Percentiles rank a stretch among this genome's conserved stretches.
These are phyloP conservation scores for Alternaria sp. DNA, from an alignment of 2,329 filamentous ascomycete species.

Conservation along the genomic window DNA sequence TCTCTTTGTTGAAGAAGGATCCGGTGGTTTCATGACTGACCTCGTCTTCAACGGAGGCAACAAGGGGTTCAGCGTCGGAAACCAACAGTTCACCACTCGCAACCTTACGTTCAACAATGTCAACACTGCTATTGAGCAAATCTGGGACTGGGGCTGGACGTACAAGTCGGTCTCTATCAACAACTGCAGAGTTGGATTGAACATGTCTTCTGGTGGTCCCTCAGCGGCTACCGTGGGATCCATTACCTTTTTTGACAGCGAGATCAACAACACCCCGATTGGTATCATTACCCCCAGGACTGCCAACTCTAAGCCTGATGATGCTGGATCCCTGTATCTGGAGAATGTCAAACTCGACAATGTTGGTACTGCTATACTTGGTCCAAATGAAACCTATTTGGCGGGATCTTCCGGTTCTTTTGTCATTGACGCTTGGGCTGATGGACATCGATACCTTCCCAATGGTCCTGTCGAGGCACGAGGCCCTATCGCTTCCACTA, in stretches of 20 bases:
- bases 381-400: slow-evolving; percentile 37
- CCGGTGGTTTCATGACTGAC: slow-evolving; percentile 59
- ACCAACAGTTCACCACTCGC: slow-evolving; percentile 65
- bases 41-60: slow-evolving; percentile 56
- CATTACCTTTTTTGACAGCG: slow-evolving; percentile 65
- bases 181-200: slow-evolving; percentile 63
- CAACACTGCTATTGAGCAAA: slow-evolving; percentile 63
- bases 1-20: slow-evolving; percentile 56
- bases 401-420: slow-evolving; percentile 34
- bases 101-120: slow-evolving; percentile 63
- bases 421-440: slow-evolving; percentile 43
- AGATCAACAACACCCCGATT: slow-evolving; percentile 59
- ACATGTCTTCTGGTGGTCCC: slow-evolving; percentile 54
- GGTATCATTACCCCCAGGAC: slow-evolving; percentile 61
- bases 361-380: slow-evolving; percentile 49
- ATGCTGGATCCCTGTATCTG: slow-evolving; percentile 62
- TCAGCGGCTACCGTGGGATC: slow-evolving; percentile 61
- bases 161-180: slow-evolving; percentile 61
- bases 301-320: slow-evolving; percentile 54
- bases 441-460: slow-evolving; percentile 45
- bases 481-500: slow-evolving; percentile 56
- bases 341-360: slow-evolving; percentile 67
- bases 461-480: slow-evolving; percentile 55
- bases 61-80: slow-evolving; percentile 54
- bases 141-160: slow-evolving; percentile 69